Evolutionary conservation across 306 rosid genomes (phyloP).

Genomic region (Erythrophleum fordii): DNA sequence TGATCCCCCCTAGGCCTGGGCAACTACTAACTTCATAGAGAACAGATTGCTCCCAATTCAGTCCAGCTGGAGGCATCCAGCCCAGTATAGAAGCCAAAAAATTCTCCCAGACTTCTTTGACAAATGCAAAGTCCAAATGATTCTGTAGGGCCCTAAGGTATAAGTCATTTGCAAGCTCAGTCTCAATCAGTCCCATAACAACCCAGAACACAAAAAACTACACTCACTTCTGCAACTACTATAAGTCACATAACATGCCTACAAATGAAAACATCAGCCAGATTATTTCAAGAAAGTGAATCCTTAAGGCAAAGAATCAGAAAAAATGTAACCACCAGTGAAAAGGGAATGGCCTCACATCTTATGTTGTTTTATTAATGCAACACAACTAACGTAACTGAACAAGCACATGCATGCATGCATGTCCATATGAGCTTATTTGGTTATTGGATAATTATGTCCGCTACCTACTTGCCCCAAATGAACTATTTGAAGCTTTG

Average conservation of each 20-base stretch:
- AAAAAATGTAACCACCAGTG: not conserved
- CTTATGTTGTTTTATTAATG: not conserved
- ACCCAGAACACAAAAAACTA: not conserved
- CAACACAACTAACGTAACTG: not conserved
- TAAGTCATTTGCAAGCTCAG: not conserved
- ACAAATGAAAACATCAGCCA: conserved; percentile 7
- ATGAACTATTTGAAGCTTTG: not conserved
- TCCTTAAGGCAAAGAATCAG: not conserved
- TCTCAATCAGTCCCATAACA: not conserved
- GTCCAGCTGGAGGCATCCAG: conserved; percentile 15
- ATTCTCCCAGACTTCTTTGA: not conserved
- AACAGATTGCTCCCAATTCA: not conserved
- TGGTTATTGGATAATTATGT: not conserved
- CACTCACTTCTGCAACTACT: not conserved
- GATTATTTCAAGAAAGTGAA: conserved; percentile 21
- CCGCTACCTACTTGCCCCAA: not conserved
- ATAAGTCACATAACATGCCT: not conserved
- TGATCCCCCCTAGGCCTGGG: not conserved
- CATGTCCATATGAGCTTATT: not conserved
- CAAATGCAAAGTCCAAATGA: not conserved
- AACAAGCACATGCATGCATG: not conserved
- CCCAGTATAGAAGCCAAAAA: not conserved
- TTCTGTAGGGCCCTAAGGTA: not conserved
- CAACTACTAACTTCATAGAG: not conserved
- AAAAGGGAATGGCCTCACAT: not conserved